Evolutionary conservation across 345 rosid species (phyloP).

Genomic region (Draba incana): DNA sequence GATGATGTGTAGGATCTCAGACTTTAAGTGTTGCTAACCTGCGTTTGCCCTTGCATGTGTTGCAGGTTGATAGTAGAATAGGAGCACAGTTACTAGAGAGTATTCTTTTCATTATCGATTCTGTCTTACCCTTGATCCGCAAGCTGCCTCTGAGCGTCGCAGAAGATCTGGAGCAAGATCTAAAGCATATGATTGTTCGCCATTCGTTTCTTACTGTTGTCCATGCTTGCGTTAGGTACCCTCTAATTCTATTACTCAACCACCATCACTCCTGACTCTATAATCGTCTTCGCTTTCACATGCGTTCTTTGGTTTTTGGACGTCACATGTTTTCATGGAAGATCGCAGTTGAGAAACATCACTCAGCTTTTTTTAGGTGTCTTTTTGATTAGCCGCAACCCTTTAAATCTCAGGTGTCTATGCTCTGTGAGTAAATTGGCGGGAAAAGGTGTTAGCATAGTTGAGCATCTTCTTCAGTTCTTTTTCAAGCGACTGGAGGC

Average conservation of each 20-base stretch:
- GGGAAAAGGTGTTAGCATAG: slow-evolving; percentile 68
- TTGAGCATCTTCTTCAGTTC: slow-evolving; percentile 86
- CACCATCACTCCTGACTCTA: slow-evolving; percentile 17
- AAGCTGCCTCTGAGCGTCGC: slow-evolving; percentile 74
- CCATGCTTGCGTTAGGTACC: slow-evolving; percentile 96
- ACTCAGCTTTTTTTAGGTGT: slow-evolving; percentile 14
- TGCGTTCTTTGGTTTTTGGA: slow-evolving; percentile 24
- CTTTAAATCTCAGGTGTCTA: slow-evolving; percentile 68
- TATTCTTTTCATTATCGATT: slow-evolving; percentile 83
- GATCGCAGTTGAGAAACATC: slow-evolving; percentile 15
- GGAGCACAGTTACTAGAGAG: slow-evolving; percentile 94
- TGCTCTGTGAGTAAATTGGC: slow-evolving; percentile 80
- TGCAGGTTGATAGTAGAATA: slow-evolving; percentile 84
- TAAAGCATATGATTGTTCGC: slow-evolving; percentile 93
- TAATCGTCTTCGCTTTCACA: slow-evolving; percentile 13
- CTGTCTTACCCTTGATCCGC: slow-evolving; percentile 83
- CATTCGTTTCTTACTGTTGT: slow-evolving; percentile 97
- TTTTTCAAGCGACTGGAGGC: slow-evolving; percentile 84
- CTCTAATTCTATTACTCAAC: slow-evolving; percentile 37
- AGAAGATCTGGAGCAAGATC: slow-evolving; percentile 96
- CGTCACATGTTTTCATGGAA: slow-evolving; percentile 28
- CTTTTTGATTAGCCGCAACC: slow-evolving; percentile 23
- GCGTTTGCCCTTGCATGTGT: slow-evolving; percentile 25
- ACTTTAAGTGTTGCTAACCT: slow-evolving; percentile 30
- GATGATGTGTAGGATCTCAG: slow-evolving; percentile 13